These are phyloP conservation scores for Blastomyces percursus DNA, from an alignment of 2,329 filamentous ascomycete genomes.

Conservation along the genomic window DNA sequence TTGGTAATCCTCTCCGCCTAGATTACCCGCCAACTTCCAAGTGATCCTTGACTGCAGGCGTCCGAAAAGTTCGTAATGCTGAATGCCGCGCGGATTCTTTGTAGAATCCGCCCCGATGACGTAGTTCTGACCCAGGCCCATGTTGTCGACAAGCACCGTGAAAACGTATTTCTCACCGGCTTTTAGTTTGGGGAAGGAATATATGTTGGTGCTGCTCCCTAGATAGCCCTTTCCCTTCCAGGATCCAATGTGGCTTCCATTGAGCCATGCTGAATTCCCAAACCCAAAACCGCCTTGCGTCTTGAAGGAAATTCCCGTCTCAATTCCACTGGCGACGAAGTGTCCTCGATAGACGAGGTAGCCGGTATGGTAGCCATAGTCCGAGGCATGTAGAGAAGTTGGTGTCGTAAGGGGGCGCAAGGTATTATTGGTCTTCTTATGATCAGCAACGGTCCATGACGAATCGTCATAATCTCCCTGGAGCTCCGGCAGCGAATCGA, in stretches of 20 bases:
- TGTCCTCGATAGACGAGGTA: constrained; percentile 22
- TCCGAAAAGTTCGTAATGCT: constrained; percentile 35
- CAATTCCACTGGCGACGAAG: constrained; percentile 20
- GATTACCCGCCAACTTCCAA: constrained; percentile 51
- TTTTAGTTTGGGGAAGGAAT: constrained; percentile 44
- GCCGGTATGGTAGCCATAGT: constrained; percentile 24
- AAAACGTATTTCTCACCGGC: constrained; percentile 48
- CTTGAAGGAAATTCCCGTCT: constrained; percentile 16
- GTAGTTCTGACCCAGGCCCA: constrained; percentile 59
- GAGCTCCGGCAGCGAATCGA: constrained; percentile 63
- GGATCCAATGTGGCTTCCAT: constrained; percentile 19
- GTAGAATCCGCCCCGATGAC: constrained; percentile 48
- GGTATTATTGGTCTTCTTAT: constrained; percentile 51
- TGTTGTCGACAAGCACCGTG: constrained; percentile 62
- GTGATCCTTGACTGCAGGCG: constrained; percentile 25
- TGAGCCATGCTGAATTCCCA: constrained; percentile 21
- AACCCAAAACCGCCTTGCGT: constrained; percentile 21
- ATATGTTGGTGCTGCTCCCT: constrained; percentile 41
- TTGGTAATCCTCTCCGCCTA: constrained; percentile 45
- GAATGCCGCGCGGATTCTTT: constrained; percentile 48
- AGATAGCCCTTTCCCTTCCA: constrained; percentile 16
- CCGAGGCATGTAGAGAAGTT: constrained; percentile 36
- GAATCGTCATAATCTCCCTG: constrained; percentile 55
- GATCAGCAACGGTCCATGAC: constrained; percentile 51
- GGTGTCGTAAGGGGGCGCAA: constrained; percentile 48